phyloP scores from a whole-genome alignment of 169 alveolate genomes.

The Cryptosporidium bovis region DNA sequence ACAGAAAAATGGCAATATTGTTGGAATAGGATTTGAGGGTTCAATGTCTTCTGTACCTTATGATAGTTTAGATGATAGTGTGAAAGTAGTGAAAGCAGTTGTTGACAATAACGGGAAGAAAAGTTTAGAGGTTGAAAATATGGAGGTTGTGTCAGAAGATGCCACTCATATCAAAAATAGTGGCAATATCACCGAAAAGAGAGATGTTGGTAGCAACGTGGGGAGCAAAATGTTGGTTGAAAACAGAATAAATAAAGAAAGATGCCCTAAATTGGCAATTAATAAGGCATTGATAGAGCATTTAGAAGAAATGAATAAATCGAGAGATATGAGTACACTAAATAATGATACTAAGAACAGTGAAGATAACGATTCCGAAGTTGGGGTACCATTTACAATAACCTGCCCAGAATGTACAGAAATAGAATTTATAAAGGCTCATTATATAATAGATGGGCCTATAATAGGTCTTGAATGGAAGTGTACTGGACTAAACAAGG shows the following conservation, averaged over 20 bases:
- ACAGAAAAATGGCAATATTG: constrained; percentile 58
- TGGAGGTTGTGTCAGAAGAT: constrained; percentile 2
- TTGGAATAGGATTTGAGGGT: constrained; percentile 72
- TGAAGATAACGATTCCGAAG: neutral
- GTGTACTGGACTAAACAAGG: constrained; percentile 49
- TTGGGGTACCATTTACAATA: constrained; percentile 40
- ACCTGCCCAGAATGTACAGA: constrained; percentile 66
- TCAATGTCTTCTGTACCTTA: constrained; percentile 63
- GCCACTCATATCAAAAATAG: too few species aligned
- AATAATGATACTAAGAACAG: neutral
- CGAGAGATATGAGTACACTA: too few species aligned
- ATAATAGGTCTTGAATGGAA: constrained; percentile 72
- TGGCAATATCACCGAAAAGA: neutral
- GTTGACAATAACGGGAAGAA: neutral
- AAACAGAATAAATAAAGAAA: constrained; percentile 24
- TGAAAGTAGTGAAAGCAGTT: constrained; percentile 9
- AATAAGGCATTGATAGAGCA: constrained; percentile 25
- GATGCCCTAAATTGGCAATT: constrained; percentile 56
- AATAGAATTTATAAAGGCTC: constrained; percentile 53
- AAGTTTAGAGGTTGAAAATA: neutral
- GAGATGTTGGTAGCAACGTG: neutral
- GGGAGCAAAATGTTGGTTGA: constrained; percentile 13
- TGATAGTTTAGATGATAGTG: constrained; percentile 51
- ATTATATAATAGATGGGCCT: constrained; percentile 59
- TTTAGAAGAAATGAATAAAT: neutral